These are phyloP conservation scores for Salmacisia buchloeana DNA, from an alignment of 1,284 basidiomycete species.

Conservation along the genomic window DNA sequence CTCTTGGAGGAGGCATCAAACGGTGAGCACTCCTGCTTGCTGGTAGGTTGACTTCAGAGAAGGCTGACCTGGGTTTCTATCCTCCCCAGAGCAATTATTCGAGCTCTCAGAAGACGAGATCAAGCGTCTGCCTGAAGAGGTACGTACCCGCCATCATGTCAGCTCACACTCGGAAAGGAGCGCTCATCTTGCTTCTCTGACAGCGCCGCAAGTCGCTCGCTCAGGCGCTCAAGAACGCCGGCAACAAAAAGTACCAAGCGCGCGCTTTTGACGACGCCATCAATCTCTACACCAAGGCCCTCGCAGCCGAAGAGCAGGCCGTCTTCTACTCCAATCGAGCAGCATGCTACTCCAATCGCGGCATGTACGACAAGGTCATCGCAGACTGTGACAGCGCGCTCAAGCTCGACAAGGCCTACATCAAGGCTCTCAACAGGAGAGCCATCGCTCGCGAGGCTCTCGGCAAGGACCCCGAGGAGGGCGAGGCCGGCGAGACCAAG, in stretches of 20 bases:
- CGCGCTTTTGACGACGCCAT: conserved; percentile 73
- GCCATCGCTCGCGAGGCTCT: conserved; percentile 79
- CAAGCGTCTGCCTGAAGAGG: conserved; percentile 31
- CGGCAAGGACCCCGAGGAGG: conserved; percentile 63
- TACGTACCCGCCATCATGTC: conserved; percentile 8
- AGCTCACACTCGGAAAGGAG: neutral
- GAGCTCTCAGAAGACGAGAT: conserved; percentile 38
- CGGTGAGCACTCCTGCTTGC: neutral
- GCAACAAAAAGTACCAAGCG: conserved; percentile 80
- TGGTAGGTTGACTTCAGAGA: neutral
- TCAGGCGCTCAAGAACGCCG: conserved; percentile 74
- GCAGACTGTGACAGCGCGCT: conserved; percentile 85
- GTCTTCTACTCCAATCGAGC: conserved; percentile 97
- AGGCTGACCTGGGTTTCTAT: neutral
- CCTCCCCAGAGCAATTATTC: conserved; percentile 28
- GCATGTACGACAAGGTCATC: conserved; percentile 75
- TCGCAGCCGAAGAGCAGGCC: conserved; percentile 81
- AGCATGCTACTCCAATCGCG: conserved; percentile 90
- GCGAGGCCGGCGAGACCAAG: conserved; percentile 34
- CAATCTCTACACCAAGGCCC: conserved; percentile 71
- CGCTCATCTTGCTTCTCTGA: neutral
- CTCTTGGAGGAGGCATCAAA: conserved; percentile 45
- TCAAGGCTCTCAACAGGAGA: conserved; percentile 92
- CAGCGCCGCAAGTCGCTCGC: conserved; percentile 73
- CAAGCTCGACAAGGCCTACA: conserved; percentile 74